Base-by-base conservation (phyloP, 257 asterid genomes). In the Coffea eugenioides region DNA sequence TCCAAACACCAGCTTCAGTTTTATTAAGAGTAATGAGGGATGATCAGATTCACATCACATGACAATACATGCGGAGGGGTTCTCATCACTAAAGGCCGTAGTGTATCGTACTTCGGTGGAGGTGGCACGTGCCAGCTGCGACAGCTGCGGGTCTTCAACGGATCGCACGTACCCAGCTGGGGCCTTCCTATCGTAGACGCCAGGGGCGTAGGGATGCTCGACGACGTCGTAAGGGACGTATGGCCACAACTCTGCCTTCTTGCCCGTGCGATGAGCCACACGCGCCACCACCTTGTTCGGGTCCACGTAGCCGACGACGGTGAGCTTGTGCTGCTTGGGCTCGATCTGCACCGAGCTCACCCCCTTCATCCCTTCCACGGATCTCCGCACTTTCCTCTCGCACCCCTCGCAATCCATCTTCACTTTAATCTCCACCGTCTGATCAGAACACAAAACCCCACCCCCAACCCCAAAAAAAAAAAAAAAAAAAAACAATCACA, bases 391-490 rank as follows among this genome's bases (percentile, higher is more conserved):
- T 75, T 88, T 93, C 80, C 97, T 86, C 88, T 91, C 99, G 39
- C 99, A 95, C 4, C 99, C 98, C 86, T 95, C 98, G 76, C 99
- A 95, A 3, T 95, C 99, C 31, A 95, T 95, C 82, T 95, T 95
- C 81, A 95, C 95, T 82, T 93, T 95, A 43, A 95, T 87, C 88
- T 94, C 98, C 82, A 96, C 98, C 2, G 97, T 96, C 99, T 94
- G 87, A 25, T 72, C 8, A 39, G 41, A 14, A 20, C 5, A 11
- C 34, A 31, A 31, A 31, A 31, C 34, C 34, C 34, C 34, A 31
- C 34, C 34, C 34, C 34, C 34, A 31, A 31, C 34, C 34, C 34
- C 13, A 1, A 73, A n/a, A 21, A 12, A 5, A 25, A 15, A 3
- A 73, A 73, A 10, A 10, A 71, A 6, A 51, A 52, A 49, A 13